A percentile compares a stretch with the other conserved stretches of the same genome.
These are phyloP conservation scores for Camptophora hylomeconis DNA, from an alignment of 2,329 filamentous ascomycete species.

Conservation along the genomic window DNA sequence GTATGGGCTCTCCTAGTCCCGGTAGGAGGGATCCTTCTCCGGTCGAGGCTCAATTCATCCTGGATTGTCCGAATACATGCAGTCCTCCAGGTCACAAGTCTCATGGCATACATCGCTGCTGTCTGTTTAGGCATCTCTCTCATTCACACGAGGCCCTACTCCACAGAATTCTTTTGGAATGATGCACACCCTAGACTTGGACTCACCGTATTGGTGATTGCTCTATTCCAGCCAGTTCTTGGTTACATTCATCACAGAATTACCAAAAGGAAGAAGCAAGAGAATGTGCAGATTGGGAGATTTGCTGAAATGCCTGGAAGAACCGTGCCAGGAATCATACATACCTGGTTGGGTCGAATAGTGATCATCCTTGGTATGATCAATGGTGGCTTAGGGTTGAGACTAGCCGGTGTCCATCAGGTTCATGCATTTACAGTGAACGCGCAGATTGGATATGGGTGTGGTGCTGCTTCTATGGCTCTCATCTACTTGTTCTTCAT, in stretches of 20 bases:
- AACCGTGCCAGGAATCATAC: constrained; percentile 18
- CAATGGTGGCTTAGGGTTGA: constrained; percentile 44
- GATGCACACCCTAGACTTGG: constrained; percentile 20
- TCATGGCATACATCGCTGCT: constrained; percentile 18
- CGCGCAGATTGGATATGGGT: constrained; percentile 35
- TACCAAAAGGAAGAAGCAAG: constrained; percentile 13
- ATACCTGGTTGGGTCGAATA: constrained; percentile 42
- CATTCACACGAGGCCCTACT: constrained; percentile 14
- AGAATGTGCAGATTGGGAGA: constrained; percentile 3
- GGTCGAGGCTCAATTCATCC: constrained; percentile 6
- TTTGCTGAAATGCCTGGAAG: constrained; percentile 10
- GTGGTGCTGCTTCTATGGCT: constrained; percentile 37
- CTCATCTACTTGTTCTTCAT: constrained; percentile 26
- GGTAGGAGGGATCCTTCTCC: constrained; percentile 5
- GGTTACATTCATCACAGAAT: constrained; percentile 19
- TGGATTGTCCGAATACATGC: constrained; percentile 16
- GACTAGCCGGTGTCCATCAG: too few species aligned
- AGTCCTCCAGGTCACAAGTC: constrained; percentile 17
- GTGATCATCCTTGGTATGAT: constrained; percentile 40
- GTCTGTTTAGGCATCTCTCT: constrained; percentile 19
- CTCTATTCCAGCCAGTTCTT: constrained; percentile 20
- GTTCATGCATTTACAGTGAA: constrained; percentile 19
- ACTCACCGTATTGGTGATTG: constrained; percentile 17
- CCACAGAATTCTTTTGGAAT: constrained; percentile 11
- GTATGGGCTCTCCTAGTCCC: constrained; percentile 17